Percentiles rank a stretch among this genome's conserved stretches.
phyloP scores from a whole-genome alignment of 768 basidiomycete species.

The Tulasnella sp. region DNA sequence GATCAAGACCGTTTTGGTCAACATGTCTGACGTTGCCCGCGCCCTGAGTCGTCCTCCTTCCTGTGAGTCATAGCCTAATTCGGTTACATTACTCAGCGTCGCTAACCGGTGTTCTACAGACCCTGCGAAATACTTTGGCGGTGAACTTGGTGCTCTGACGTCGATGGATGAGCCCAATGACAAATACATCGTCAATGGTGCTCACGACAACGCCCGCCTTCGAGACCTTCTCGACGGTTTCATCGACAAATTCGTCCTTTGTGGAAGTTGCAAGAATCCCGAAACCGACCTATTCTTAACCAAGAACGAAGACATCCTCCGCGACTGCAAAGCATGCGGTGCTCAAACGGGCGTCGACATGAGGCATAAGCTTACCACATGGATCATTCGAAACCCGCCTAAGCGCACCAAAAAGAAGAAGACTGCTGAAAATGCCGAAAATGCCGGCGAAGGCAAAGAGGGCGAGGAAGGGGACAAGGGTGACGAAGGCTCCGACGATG shows the following conservation, averaged over 20 bases:
- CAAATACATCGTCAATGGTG: slow-evolving; percentile 97
- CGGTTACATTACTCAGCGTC: background rate
- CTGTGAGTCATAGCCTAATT: slow-evolving; percentile 43
- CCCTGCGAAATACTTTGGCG: slow-evolving; percentile 99
- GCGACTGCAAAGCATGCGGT: slow-evolving; percentile 99
- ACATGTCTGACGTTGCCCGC: slow-evolving; percentile 97
- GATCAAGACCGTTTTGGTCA: slow-evolving; percentile 98
- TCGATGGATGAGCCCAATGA: slow-evolving; percentile 96
- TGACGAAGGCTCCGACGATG: slow-evolving; percentile 62
- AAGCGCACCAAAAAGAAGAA: slow-evolving; percentile 77
- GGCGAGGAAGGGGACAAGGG: slow-evolving; percentile 56
- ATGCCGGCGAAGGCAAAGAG: slow-evolving; percentile 49
- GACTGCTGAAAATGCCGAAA: slow-evolving; percentile 48
- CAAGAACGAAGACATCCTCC: slow-evolving; percentile 85
- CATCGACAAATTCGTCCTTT: slow-evolving; percentile 98
- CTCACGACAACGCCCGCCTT: slow-evolving; percentile 87
- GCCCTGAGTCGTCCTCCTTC: slow-evolving; percentile 93
- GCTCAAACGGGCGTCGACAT: slow-evolving; percentile 90
- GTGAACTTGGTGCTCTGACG: slow-evolving; percentile 97
- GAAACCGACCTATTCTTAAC: slow-evolving; percentile 95
- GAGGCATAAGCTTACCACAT: slow-evolving; percentile 95
- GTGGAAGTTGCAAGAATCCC: slow-evolving; percentile 97
- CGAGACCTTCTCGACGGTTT: slow-evolving; percentile 95
- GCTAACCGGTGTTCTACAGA: slow-evolving; percentile 50
- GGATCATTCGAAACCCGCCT: slow-evolving; percentile 97